Base-by-base conservation (phyloP, 768 basidiomycete species). In the Naematelia encephala region DNA sequence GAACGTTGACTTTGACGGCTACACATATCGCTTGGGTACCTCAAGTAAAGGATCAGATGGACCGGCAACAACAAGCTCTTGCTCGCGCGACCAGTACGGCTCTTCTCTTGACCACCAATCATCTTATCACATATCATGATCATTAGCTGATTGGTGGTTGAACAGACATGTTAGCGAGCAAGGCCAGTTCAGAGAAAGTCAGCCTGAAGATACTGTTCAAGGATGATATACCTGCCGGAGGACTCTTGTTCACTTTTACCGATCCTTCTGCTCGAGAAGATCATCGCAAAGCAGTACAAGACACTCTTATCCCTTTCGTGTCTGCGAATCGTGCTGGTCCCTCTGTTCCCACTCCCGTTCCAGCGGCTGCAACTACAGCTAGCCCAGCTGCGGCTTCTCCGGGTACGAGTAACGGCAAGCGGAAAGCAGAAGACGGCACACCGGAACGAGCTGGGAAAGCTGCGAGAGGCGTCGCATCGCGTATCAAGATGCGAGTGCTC, bases 401-500 rank as follows among this genome's bases (percentile, higher is more conserved):
- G 34, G 57, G 48, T 22, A 47, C 47, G 4, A 19, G 65, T 11
- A 48, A 45, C 12, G 16, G 26, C 1, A 71, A 74, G 23, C 57
- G 69, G n/a, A 69, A 72, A 47, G 60, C 65, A 1, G 66, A 65
- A 5, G 70, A 66, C 22, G 54, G 28, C 23, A 42, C 43, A 10
- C 63, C 14, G 25, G 48, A 30, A 25, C 51, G 19, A 30, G 53
- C 43, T 21, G 50, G 11, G 1, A 50, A 56, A 27, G 47, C 51
- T 30, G 58, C 49, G 26, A 12, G 39, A 49, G 46, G 28, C 30
- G 56, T 50, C 23, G 48, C 53, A 34, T 61, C 56, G 21, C 60
- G 53, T 42, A 26, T 70, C 23, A 56, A 62, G 30, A 56, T 51
- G 39, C 66, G 58, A 48, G 88, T 96, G 1, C 81, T 97, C 23